Evolutionary conservation across 352 stramenopile genomes (phyloP).

Genomic region (Ophiocytium majus): DNA sequence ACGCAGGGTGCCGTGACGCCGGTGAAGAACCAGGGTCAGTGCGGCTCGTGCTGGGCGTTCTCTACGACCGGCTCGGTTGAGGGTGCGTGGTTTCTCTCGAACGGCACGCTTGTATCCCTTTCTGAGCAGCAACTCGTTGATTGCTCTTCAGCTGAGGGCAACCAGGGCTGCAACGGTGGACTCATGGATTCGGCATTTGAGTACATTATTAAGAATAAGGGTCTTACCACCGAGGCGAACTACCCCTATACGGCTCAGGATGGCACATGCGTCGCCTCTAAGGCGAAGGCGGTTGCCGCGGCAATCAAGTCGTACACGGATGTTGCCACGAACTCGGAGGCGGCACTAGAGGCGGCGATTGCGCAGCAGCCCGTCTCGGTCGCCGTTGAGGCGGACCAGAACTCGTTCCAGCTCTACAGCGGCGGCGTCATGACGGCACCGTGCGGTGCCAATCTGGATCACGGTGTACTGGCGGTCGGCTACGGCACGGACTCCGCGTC

Average conservation of each 20-base stretch:
- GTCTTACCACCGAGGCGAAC: slow-evolving; percentile 72
- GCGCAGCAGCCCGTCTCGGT: slow-evolving; percentile 79
- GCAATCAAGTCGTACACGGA: too few relatives aligned
- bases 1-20: slow-evolving; percentile 85
- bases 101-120: slow-evolving; percentile 59
- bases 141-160: too few relatives aligned
- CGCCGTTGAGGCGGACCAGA: slow-evolving; percentile 87
- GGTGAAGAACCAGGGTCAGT: slow-evolving; percentile 93
- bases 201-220: slow-evolving; percentile 79
- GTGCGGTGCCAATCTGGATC: too few relatives aligned
- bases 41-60: slow-evolving; percentile 98
- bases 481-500: slow-evolving; percentile 83
- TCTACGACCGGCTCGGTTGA: slow-evolving; percentile 95
- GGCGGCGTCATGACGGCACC: too few relatives aligned
- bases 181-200: slow-evolving; percentile 87
- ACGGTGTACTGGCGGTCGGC: slow-evolving; percentile 95
- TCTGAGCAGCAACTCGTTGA: slow-evolving; percentile 92
- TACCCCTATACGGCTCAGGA: slow-evolving; percentile 55
- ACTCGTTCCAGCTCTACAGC: too few relatives aligned
- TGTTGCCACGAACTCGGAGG: too few relatives aligned
- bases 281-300: too few relatives aligned
- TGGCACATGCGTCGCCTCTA: too few relatives aligned
- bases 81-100: slow-evolving; percentile 50
- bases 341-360: slow-evolving; percentile 80
- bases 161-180: slow-evolving; percentile 87